Percentiles rank a stretch among this genome's conserved stretches.
These are phyloP conservation scores for Agroathelia rolfsii DNA, from an alignment of 1,284 basidiomycete genomes.

Conservation along the genomic window DNA sequence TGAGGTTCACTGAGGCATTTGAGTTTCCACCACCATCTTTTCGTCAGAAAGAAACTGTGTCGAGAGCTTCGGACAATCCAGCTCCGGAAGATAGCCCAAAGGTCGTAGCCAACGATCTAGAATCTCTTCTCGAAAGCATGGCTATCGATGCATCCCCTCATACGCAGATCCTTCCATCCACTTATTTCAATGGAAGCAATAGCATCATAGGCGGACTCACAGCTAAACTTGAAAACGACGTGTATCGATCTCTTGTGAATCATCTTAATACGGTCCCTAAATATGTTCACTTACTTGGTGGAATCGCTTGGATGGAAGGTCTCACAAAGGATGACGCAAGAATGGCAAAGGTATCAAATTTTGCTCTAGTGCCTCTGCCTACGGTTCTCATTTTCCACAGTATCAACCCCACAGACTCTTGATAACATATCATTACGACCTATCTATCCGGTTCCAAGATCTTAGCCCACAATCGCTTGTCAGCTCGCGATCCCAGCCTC, in stretches of 20 bases:
- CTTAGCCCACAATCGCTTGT: conserved; percentile 59
- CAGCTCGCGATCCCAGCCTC: conserved; percentile 29
- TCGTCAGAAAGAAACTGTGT: conserved; percentile 12
- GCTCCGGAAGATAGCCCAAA: too few species aligned
- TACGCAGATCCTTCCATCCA: conserved; percentile 27
- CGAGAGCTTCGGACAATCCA: conserved; percentile 10
- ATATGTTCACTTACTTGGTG: conserved; percentile 8
- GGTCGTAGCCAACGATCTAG: conserved; percentile 29
- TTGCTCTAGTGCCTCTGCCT: not conserved
- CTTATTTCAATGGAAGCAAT: conserved; percentile 29
- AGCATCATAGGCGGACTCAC: conserved; percentile 33
- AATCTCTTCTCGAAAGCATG: conserved; percentile 32
- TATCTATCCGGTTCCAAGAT: conserved; percentile 61
- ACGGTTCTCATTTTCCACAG: conserved; percentile 19
- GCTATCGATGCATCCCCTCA: conserved; percentile 30
- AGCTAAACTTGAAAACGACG: conserved; percentile 32
- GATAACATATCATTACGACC: conserved; percentile 55
- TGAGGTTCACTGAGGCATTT: conserved; percentile 37
- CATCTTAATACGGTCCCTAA: conserved; percentile 6
- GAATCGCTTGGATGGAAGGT: conserved; percentile 12
- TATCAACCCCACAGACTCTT: conserved; percentile 61
- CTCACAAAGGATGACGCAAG: conserved; percentile 8
- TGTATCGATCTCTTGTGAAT: conserved; percentile 27
- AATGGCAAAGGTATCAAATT: conserved; percentile 8
- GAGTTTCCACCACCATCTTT: conserved; percentile 51